Evolutionary conservation across 1,139 yeast species (phyloP), one percentile per base, ranked within the genome.

Genomic region (Taphrina deformans): DNA sequence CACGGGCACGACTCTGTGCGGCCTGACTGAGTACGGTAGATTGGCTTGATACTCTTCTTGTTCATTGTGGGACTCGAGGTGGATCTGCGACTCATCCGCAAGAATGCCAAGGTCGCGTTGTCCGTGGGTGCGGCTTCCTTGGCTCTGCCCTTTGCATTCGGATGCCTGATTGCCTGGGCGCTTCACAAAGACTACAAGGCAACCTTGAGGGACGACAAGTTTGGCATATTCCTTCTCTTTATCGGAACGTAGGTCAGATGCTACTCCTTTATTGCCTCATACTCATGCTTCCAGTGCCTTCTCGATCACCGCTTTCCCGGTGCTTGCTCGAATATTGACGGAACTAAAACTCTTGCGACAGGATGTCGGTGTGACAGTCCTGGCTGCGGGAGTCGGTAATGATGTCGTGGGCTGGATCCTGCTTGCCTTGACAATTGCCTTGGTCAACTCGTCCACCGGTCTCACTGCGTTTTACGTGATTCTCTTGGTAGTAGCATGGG

Each of bases 261-360:
- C n/a, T n/a, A n/a, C n/a, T n/a, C n/a, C n/a, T n/a, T n/a, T n/a
- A n/a, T n/a, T n/a, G n/a, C n/a, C n/a, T n/a, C n/a, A n/a, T n/a
- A n/a, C n/a, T n/a, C n/a, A n/a, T n/a, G n/a, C n/a, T 91, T 24
- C 12, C 2, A 90, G 87, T 21, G 92, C 96, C 1, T 80, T 87
- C 79, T 84, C 92, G 69, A 87, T 88, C 69, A 88, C 96, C 1
- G 96, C 95, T 0, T 85, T 88, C 75, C 96, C 96, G 0, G 96
- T 88, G 6, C 77, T 88, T 69, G 92, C 89, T 0, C 83, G 95
- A 73, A 88, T 88, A 48, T 76, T 88, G 68, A 85, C 90, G 2
- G 93, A 87, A 72, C 78, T 88, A 68, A 81, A 88, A 69, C 77
- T 88, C 69, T 81, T 87, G 59, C 84, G 85, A 62, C 91, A 87